A percentile compares a stretch with the other conserved stretches of the same genome.
Evolutionary conservation across 1,284 basidiomycete species (phyloP).

Genomic region (Schizopora paradoxa): DNA sequence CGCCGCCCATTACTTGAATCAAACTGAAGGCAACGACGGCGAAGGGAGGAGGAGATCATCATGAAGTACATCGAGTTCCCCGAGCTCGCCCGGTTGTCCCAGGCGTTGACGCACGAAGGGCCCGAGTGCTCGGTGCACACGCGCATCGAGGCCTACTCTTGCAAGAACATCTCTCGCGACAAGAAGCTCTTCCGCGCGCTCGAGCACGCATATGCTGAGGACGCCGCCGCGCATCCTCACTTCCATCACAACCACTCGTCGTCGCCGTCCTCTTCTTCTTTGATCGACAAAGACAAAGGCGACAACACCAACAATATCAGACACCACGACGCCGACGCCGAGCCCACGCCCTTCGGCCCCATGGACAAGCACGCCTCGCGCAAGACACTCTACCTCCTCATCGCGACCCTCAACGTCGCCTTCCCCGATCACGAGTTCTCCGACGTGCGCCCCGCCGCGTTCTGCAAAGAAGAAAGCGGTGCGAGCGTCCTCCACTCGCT

Average conservation of each 20-base stretch:
- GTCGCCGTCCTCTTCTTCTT: slow-evolving; percentile 63
- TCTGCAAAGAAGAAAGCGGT: slow-evolving; percentile 77
- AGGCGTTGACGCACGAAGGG: slow-evolving; percentile 79
- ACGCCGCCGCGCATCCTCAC: too few species aligned
- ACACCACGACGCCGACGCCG: too few species aligned
- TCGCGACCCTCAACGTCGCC: slow-evolving; percentile 93
- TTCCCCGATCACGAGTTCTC: slow-evolving; percentile 99
- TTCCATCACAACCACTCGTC: too few species aligned
- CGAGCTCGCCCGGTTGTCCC: slow-evolving; percentile 72
- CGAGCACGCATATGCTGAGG: slow-evolving; percentile 81
- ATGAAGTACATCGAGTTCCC: slow-evolving; percentile 95
- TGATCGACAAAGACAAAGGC: slow-evolving; percentile 58
- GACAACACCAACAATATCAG: too few species aligned
- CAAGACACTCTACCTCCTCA: slow-evolving; percentile 91
- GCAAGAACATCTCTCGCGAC: slow-evolving; percentile 96
- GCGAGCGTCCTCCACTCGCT: slow-evolving; percentile 76
- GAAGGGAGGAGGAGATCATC: slow-evolving; percentile 1
- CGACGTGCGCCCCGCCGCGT: slow-evolving; percentile 86
- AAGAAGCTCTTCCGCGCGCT: slow-evolving; percentile 93
- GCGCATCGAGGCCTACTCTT: slow-evolving; percentile 94
- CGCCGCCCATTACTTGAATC: not conserved
- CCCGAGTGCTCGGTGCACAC: slow-evolving; percentile 90
- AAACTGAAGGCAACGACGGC: not conserved
- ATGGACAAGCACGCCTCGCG: slow-evolving; percentile 72
- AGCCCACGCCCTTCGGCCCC: slow-evolving; percentile 74